Evolutionary conservation across 257 asterid genomes (phyloP), one percentile per base, ranked within the genome.

Genomic region (Jasminum sambac): DNA sequence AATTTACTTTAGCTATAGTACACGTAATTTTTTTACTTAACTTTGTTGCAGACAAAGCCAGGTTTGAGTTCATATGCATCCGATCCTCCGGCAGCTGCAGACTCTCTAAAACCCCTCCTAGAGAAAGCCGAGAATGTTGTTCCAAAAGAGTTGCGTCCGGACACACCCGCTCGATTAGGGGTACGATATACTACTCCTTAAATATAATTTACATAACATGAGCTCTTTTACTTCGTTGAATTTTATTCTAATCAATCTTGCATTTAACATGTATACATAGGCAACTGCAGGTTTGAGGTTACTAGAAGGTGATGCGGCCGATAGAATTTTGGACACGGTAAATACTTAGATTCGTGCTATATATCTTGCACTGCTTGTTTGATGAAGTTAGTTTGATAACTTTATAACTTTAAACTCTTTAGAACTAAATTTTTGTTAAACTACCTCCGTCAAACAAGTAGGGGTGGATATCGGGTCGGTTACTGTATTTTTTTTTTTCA

Each of bases 281-380:
- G 97, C 97, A 48, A 90, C 96, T 26, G 96, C 96, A 57, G 97
- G 97, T 60, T 82, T 90, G 25, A 79, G 97, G 82, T 81, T 73
- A 50, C 77, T 90, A 71, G 77, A 72, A 38, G 89, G 87, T 68
- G 78, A 77, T 73, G 76, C 87, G 57, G 76, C 97, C 36, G 92
- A 88, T 26, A 80, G 78, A 72, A 88, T 90, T 63, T 70, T 90
- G 75, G 84, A 88, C 69, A 87, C 90, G 74, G 97, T 88, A 81
- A 26, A 44, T n/a, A 40, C 4, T 30, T 40, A 8, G 2, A 40
- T 40, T 40, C 12, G 9, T 30, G 36, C 36, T 30, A 4, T 4
- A 4, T 30, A 30, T 30, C 36, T 30, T 30, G 36, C 4, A 30
- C 4, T 30, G 36, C 36, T 30, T 30, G 36, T 30, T 30, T 30